Conservation (phyloP, 306 rosid genomes). For the Mimosa pudica region DNA sequence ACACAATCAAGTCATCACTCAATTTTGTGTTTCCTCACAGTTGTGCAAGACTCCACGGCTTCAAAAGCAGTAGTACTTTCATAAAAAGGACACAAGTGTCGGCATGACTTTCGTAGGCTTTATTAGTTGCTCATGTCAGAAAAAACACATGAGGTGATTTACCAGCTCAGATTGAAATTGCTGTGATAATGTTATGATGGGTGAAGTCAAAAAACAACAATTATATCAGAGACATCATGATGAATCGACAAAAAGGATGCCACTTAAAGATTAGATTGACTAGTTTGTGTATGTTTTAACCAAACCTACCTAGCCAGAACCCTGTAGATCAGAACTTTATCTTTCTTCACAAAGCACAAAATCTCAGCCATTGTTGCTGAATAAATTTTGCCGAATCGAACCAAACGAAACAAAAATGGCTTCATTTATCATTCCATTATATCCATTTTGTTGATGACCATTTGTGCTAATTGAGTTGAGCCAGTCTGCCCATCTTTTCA, state of each 20-base stretch:
- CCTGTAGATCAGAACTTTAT: background rate
- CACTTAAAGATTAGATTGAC: background rate
- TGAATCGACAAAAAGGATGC: background rate
- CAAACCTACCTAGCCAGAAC: background rate
- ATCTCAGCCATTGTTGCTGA: background rate
- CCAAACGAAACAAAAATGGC: slow-evolving; percentile 7
- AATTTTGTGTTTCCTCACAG: slow-evolving; percentile 10
- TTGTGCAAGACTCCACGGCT: slow-evolving; percentile 21
- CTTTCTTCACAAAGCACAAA: background rate
- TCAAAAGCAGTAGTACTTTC: background rate
- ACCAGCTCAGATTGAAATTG: background rate
- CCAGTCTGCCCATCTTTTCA: slow-evolving; percentile 37
- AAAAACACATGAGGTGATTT: background rate
- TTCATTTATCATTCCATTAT: slow-evolving; percentile 11
- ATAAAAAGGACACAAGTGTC: slow-evolving; percentile 29
- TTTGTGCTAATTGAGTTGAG: slow-evolving; percentile 11
- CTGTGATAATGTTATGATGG: slow-evolving; percentile 13
- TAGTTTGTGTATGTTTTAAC: background rate
- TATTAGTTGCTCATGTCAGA: slow-evolving; percentile 4
- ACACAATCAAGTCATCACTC: slow-evolving; percentile 8
- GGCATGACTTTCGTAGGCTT: slow-evolving; percentile 15
- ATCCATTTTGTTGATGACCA: slow-evolving; percentile 31
- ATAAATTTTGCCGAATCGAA: background rate
- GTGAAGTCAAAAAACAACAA: background rate
- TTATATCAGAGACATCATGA: background rate